Percentiles rank a stretch among this genome's conserved stretches.
These are phyloP conservation scores for Apiotrichum gracile DNA, from an alignment of 1,284 basidiomycete genomes.

Conservation along the genomic window DNA sequence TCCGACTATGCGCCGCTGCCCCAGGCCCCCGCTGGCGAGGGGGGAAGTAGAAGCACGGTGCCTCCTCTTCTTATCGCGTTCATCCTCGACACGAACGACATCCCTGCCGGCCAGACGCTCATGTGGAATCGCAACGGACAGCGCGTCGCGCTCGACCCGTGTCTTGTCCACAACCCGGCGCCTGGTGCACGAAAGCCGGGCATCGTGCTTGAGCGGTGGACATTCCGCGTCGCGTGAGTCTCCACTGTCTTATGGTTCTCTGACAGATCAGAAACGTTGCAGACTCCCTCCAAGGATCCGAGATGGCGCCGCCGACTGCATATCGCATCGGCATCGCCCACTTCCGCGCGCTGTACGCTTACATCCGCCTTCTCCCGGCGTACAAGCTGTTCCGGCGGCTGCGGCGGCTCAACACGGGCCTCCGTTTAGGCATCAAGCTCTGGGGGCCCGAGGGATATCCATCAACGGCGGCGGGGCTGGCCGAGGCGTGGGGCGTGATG, in stretches of 20 bases:
- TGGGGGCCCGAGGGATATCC: constrained; percentile 41
- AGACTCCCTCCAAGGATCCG: constrained; percentile 11
- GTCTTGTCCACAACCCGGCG: constrained; percentile 5
- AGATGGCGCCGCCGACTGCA: constrained; percentile 33
- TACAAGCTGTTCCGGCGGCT: constrained; percentile 38
- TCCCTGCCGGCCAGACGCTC: constrained; percentile 37
- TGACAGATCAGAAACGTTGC: neutral
- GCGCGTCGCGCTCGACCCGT: constrained; percentile 28
- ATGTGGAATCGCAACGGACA: constrained; percentile 32
- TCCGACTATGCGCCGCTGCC: constrained; percentile 22
- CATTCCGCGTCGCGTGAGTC: constrained; percentile 36
- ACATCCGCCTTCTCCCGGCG: constrained; percentile 39
- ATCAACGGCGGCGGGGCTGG: constrained; percentile 24
- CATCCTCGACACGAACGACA: constrained; percentile 43
- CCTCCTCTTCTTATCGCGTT: constrained; percentile 45
- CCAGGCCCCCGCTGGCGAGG: constrained; percentile 5
- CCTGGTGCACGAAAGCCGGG: constrained; percentile 25
- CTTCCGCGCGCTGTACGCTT: constrained; percentile 40
- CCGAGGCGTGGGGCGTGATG: constrained; percentile 43
- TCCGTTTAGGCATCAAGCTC: constrained; percentile 44
- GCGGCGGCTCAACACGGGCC: constrained; percentile 35
- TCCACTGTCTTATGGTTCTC: neutral
- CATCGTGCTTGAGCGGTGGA: constrained; percentile 45
- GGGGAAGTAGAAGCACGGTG: constrained; percentile 19
- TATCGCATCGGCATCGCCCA: constrained; percentile 44